These are phyloP conservation scores for Biscutella laevigata DNA, from an alignment of 441 rosid genomes.

Conservation along the genomic window DNA sequence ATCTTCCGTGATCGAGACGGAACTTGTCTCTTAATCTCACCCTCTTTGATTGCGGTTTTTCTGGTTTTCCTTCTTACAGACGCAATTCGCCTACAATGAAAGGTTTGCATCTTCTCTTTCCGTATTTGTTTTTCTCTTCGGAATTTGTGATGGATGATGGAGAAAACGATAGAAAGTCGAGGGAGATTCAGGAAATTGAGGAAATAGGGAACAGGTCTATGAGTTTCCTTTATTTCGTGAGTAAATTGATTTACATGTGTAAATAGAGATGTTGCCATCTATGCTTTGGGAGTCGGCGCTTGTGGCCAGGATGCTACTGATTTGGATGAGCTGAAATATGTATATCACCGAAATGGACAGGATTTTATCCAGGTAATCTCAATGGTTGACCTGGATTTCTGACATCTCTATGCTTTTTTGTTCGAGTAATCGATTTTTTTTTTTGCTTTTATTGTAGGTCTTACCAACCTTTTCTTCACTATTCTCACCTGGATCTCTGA, in stretches of 20 bases:
- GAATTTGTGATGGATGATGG: neutral
- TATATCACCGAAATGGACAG: slow-evolving; percentile 66
- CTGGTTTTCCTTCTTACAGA: slow-evolving; percentile 27
- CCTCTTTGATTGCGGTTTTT: neutral
- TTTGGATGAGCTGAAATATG: slow-evolving; percentile 66
- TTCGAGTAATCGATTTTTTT: neutral
- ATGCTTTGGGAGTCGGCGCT: slow-evolving; percentile 88
- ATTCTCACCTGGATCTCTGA: slow-evolving; percentile 30
- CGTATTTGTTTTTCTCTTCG: neutral
- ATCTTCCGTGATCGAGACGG: neutral
- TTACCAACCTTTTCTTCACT: slow-evolving; percentile 83
- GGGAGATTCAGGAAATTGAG: neutral
- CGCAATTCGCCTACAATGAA: slow-evolving; percentile 38
- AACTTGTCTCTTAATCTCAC: neutral
- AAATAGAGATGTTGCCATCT: slow-evolving; percentile 64
- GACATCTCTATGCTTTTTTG: neutral
- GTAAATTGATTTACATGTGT: neutral
- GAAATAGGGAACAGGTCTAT: neutral
- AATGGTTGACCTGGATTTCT: neutral
- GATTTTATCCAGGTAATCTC: slow-evolving; percentile 53
- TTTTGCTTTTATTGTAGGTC: slow-evolving; percentile 36
- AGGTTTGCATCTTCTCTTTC: slow-evolving; percentile 30
- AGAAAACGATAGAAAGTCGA: neutral
- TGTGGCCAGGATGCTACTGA: slow-evolving; percentile 70
- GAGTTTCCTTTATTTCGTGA: no score